Evolutionary conservation across 768 basidiomycete genomes (phyloP).

Genomic region (Pisolithus tinctorius): DNA sequence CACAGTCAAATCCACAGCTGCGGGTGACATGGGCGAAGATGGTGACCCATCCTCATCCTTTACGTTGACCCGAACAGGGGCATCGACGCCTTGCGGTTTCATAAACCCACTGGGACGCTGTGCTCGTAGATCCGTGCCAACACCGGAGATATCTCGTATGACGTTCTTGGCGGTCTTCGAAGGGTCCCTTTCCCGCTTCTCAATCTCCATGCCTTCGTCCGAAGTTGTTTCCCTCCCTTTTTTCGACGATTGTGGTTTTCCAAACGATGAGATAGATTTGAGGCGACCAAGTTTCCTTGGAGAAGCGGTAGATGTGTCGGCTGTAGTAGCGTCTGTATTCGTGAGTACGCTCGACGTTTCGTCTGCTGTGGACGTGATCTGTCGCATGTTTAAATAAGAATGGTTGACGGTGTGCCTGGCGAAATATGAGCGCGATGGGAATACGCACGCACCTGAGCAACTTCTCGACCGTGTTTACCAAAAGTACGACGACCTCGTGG

Average conservation of each 20-base stretch:
- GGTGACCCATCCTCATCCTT: neutral
- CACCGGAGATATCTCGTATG: slow-evolving; percentile 40
- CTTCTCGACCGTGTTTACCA: slow-evolving; percentile 42
- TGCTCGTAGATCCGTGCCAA: slow-evolving; percentile 43
- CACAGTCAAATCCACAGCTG: neutral
- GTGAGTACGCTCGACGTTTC: too few species aligned
- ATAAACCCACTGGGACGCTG: slow-evolving; percentile 16
- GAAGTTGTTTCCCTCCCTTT: slow-evolving; percentile 3
- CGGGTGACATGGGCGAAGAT: neutral
- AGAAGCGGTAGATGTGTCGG: neutral
- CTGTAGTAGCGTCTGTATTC: neutral
- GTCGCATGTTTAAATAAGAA: too few species aligned
- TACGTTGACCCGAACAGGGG: slow-evolving; percentile 9
- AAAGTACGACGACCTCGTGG: slow-evolving; percentile 49
- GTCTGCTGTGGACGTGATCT: too few species aligned
- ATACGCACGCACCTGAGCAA: slow-evolving; percentile 22
- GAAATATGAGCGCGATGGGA: slow-evolving; percentile 10
- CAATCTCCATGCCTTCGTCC: neutral
- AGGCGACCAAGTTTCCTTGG: slow-evolving; percentile 2
- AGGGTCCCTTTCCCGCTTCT: slow-evolving; percentile 11
- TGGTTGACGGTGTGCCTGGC: too few species aligned
- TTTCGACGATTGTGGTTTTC: slow-evolving; percentile 1
- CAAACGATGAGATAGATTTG: slow-evolving; percentile 19
- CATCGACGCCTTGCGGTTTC: slow-evolving; percentile 18
- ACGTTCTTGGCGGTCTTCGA: slow-evolving; percentile 37